Percentiles rank a stretch among this genome's conserved stretches.
These are phyloP conservation scores for Nematodospora anomalae DNA, from an alignment of 1,139 yeast species.

Conservation along the genomic window DNA sequence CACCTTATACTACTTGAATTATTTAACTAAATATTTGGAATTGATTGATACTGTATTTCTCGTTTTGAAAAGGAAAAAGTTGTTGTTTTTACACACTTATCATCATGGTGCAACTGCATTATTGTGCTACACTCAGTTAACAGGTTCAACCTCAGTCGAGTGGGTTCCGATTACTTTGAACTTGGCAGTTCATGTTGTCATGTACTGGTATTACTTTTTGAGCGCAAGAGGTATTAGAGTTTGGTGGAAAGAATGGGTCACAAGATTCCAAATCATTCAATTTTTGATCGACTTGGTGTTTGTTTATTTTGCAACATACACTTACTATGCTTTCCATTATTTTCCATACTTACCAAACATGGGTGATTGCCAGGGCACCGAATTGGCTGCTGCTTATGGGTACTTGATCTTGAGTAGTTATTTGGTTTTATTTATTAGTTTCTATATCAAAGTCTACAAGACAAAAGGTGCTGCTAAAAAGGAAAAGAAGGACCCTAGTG, in stretches of 20 bases:
- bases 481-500: conserved; percentile 7
- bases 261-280: conserved; percentile 93
- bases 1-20: conserved; percentile 76
- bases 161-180: conserved; percentile 94
- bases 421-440: conserved; percentile 86
- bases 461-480: conserved; percentile 32
- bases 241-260: conserved; percentile 99
- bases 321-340: conserved; percentile 65
- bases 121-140: conserved; percentile 89
- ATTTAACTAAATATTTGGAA: conserved; percentile 77
- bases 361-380: conserved; percentile 91
- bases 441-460: conserved; percentile 86
- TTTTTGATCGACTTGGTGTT: conserved; percentile 85
- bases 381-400: conserved; percentile 89
- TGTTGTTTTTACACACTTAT: conserved; percentile 88
- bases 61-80: conserved; percentile 87
- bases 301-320: conserved; percentile 90
- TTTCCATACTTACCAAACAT: conserved; percentile 67
- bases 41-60: conserved; percentile 89
- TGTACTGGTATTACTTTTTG: conserved; percentile 98
- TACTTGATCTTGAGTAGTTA: conserved; percentile 87
- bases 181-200: conserved; percentile 90
- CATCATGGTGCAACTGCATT: conserved; percentile 99
- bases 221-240: conserved; percentile 92
- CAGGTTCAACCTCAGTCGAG: conserved; percentile 86